These are phyloP conservation scores for Botrytis fragariae DNA, from an alignment of 2,329 filamentous ascomycete species.

Conservation along the genomic window DNA sequence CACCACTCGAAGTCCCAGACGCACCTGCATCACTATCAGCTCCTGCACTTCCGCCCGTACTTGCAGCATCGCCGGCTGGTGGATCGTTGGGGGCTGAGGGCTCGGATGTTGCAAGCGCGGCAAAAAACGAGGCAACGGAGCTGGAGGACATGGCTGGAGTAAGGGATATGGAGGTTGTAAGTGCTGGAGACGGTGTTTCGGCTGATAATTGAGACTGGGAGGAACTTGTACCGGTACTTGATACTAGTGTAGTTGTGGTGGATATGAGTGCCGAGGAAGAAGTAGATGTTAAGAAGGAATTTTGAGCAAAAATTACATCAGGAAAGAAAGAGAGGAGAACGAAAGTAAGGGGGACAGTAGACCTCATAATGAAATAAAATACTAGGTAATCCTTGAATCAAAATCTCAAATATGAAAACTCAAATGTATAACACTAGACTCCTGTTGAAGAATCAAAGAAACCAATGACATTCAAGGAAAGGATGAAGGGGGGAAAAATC, in stretches of 20 bases:
- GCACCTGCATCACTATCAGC: conserved; percentile 61
- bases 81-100: conserved; percentile 36
- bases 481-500: not conserved
- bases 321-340: conserved; percentile 30
- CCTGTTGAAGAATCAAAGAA: not conserved
- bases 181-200: conserved; percentile 22
- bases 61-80: conserved; percentile 36
- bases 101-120: conserved; percentile 33
- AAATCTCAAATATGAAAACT: not conserved
- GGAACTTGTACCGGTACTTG: not conserved
- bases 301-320: conserved; percentile 29
- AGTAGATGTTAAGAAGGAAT: conserved; percentile 1
- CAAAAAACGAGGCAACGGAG: conserved; percentile 35
- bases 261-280: not conserved
- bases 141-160: conserved; percentile 38
- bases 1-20: conserved; percentile 58
- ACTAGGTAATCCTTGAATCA: not conserved
- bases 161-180: conserved; percentile 28
- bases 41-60: conserved; percentile 40
- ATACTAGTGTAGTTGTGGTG: not conserved
- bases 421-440: not conserved
- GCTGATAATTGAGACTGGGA: conserved; percentile 18
- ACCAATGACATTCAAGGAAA: not conserved
- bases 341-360: conserved; percentile 5
- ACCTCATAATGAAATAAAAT: conserved; percentile 6